phyloP scores from a whole-genome alignment of 257 asterid species.

The Agastache rugosa region DNA sequence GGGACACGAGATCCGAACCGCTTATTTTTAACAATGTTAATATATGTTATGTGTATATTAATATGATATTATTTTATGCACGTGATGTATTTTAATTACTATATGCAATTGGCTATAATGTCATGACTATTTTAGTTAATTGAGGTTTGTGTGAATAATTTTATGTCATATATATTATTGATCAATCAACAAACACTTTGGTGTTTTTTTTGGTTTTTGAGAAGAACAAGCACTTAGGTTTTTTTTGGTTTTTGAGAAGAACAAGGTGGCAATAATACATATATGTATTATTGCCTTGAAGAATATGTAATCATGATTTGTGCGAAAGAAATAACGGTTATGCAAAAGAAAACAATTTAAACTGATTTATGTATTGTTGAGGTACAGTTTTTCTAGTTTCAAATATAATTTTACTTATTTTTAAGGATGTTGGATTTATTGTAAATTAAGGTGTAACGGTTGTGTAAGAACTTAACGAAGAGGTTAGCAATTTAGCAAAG shows the following conservation, averaged over 20 bases:
- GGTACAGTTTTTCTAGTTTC: neutral
- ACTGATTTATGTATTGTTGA: neutral
- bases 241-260: neutral
- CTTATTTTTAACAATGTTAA: neutral
- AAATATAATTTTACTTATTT: neutral
- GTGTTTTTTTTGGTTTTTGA: too few species aligned
- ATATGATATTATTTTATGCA: too few species aligned
- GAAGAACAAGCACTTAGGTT: neutral
- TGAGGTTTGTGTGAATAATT: neutral
- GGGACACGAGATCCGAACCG: too few species aligned
- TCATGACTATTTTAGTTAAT: neutral
- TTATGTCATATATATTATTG: neutral
- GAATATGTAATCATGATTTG: neutral
- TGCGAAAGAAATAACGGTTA: neutral
- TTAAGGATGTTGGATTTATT: neutral
- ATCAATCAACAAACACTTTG: neutral
- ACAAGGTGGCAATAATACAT: too few species aligned
- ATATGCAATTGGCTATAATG: too few species aligned
- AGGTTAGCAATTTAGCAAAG: too few species aligned
- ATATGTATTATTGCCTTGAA: too few species aligned
- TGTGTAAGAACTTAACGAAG: too few species aligned
- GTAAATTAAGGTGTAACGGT: too few species aligned
- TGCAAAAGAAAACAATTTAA: too few species aligned
- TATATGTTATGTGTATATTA: neutral
- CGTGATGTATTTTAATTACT: neutral